A percentile compares a stretch with the other conserved stretches of the same genome.
Conservation (phyloP, 2,329 filamentous ascomycete species). For the Fusarium equiseti region DNA sequence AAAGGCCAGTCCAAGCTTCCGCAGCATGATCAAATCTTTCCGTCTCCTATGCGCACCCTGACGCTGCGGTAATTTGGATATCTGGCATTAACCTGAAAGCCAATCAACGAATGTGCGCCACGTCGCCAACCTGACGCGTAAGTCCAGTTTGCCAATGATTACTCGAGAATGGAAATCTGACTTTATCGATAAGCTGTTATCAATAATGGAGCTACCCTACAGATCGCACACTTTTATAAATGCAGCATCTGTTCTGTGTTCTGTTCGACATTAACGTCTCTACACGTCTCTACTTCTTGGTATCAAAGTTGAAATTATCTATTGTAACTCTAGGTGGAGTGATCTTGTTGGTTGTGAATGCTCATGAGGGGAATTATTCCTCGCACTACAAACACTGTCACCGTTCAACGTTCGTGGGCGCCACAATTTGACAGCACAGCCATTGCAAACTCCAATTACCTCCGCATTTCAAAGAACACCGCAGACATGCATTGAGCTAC, state of each 20-base stretch:
- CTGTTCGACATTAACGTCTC: background rate
- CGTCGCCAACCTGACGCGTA: background rate
- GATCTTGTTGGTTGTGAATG: no score
- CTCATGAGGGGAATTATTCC: no score
- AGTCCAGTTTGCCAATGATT: no score
- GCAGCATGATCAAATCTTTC: accelerated
- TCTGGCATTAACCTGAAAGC: background rate
- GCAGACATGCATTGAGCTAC: background rate
- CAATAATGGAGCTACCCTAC: background rate
- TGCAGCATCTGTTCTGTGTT: background rate
- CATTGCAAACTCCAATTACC: no score
- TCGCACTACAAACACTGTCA: no score
- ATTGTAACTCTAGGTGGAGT: no score
- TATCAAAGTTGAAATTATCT: no score
- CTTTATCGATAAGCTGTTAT: background rate
- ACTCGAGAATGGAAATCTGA: background rate
- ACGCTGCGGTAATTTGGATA: background rate
- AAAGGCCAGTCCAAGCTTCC: background rate
- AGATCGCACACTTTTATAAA: background rate
- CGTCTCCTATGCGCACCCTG: background rate
- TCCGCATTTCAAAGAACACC: background rate
- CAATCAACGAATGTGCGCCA: no score
- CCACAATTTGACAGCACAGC: background rate
- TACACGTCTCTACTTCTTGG: background rate
- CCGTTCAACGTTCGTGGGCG: accelerated